Base-by-base conservation (phyloP, 176 grass and related monocot genomes). In the Saccharum officinarum region DNA sequence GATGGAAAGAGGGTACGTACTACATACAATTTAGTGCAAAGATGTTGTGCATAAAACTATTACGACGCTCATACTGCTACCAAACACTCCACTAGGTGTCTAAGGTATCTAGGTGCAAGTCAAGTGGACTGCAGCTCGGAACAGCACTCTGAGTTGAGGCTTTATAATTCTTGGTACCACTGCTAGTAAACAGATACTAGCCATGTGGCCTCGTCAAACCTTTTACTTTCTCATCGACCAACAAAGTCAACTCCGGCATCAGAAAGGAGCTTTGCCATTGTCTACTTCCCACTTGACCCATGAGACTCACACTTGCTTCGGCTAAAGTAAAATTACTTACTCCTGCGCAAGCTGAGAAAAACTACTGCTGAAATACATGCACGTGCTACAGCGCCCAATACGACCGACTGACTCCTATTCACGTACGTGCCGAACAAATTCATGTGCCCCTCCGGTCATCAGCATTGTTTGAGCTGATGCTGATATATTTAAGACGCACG, bases 181-280 rank as follows among this genome's bases (percentile, higher is more conserved):
- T 14, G 25, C 1, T 64, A 64, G 25, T 30, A 64, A 30, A 31
- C 62, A 31, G 26, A 65, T 31, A 65, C 62, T 65, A 65, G 26
- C 18, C 17, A 65, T 41, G 14, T 41, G 71, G 8, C 42, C 3
- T 25, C 22, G 78, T 77, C 52, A 82, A 89, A 77, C 40, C 18
- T 47, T 69, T 62, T 37, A 9, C 40, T 70, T 57, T 11, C 77
- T 44, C 49, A 8, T 41, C 7, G 23, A 63, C 7, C 3, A 8
- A 18, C 8, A 2, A 85, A 70, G 87, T 89, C 77, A 85, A 81
- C 82, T 89, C 84, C 10, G 17, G 87, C 26, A 49, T 61, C 8
- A 54, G 14, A 66, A 23, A 23, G 45, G 34, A 16, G 13, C 7
- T 71, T 77, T 63, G 40, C 37, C 37, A 41, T 49, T n/a, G 67